These are phyloP conservation scores for Tuber umbilicatum DNA, from an alignment of 495 filamentous ascomycete genomes.

Conservation along the genomic window DNA sequence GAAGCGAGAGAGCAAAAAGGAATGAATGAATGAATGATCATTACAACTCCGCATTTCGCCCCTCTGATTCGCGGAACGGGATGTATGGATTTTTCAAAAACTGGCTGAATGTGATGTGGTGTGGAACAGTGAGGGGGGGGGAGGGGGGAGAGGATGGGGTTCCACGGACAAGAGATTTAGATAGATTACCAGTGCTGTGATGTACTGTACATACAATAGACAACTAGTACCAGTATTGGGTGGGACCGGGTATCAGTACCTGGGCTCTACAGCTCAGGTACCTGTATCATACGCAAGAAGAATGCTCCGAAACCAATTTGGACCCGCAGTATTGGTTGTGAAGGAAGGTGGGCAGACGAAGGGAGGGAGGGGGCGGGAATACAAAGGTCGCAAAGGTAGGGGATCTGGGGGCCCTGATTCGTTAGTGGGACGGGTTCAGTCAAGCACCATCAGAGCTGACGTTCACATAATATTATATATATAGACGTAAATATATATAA, in stretches of 20 bases:
- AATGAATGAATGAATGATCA: neutral
- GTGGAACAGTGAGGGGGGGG: neutral
- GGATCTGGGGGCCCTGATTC: neutral
- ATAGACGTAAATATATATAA: neutral
- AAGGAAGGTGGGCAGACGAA: neutral
- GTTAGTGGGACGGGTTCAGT: neutral
- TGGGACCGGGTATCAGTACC: neutral
- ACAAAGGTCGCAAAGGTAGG: neutral
- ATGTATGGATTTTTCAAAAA: neutral
- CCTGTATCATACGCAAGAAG: neutral
- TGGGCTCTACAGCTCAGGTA: neutral
- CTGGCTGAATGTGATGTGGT: slow-evolving; percentile 3
- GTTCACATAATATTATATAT: neutral
- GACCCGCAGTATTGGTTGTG: neutral
- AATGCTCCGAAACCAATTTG: neutral
- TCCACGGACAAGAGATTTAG: neutral
- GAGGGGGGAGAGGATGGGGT: neutral
- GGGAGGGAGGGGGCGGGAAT: neutral
- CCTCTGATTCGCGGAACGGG: neutral
- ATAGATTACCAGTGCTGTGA: neutral
- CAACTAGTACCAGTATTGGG: neutral
- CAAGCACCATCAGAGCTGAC: neutral
- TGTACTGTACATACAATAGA: neutral
- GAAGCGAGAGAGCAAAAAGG: neutral
- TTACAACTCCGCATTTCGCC: neutral